Conservation (phyloP, 140 eudicot species). For the Bidens hawaiensis region DNA sequence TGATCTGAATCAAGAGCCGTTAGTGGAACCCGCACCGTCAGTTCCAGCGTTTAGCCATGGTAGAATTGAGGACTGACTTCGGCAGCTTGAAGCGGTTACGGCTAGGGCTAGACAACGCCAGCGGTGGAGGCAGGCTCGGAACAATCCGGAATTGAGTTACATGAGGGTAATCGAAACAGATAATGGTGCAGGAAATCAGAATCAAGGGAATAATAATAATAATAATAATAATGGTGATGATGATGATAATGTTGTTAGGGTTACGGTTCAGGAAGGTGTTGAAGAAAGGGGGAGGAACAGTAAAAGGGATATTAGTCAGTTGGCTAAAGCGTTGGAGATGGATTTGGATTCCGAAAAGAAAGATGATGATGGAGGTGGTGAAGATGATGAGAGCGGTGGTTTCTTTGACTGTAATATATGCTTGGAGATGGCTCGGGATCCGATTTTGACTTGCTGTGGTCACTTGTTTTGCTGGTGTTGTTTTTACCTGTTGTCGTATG, state of each 20-base stretch:
- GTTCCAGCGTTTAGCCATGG: constrained; percentile 23
- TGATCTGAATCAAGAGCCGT: constrained; percentile 69
- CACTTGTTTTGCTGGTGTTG: constrained; percentile 94
- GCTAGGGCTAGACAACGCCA: constrained; percentile 71
- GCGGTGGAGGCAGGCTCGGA: constrained; percentile 52
- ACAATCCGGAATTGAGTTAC: constrained; percentile 29
- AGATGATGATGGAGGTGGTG: constrained; percentile 30
- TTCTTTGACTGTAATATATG: constrained; percentile 83
- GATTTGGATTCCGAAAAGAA: constrained; percentile 44
- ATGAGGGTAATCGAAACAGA: constrained; percentile 21
- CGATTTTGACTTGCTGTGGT: constrained; percentile 85
- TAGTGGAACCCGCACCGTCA: constrained; percentile 19
- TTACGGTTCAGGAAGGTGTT: constrained; percentile 17
- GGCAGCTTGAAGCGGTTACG: constrained; percentile 73
- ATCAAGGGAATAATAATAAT: constrained; percentile 11
- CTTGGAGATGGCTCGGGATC: constrained; percentile 75
- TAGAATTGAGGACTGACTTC: constrained; percentile 54
- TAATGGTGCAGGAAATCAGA: constrained; percentile 10
- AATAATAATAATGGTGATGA: constrained; percentile 12
- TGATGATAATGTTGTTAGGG: constrained; percentile 6
- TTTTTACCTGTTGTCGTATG: constrained; percentile 55
- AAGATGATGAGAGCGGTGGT: constrained; percentile 41
- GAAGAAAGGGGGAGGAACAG: constrained; percentile 34
- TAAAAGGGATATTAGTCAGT: constrained; percentile 50
- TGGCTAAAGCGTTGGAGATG: constrained; percentile 65